Conservation (phyloP, 2,329 filamentous ascomycete species). For the Colletotrichum melonis region DNA sequence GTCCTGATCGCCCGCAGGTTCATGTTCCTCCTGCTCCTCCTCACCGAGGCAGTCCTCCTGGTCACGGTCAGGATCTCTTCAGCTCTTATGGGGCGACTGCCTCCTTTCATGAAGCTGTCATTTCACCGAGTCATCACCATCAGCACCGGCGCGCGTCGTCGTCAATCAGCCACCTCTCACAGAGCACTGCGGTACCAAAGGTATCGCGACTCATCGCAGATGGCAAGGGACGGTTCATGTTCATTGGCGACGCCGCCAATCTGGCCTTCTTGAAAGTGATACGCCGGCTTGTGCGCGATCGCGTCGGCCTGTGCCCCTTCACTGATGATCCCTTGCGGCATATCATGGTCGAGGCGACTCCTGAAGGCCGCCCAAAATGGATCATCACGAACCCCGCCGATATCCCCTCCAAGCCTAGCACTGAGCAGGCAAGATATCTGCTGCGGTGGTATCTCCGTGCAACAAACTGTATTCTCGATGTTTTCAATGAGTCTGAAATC, state of each 20-base stretch:
- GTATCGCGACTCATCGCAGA: slow-evolving; percentile 47
- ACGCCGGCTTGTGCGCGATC: slow-evolving; percentile 44
- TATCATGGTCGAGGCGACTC: slow-evolving; percentile 46
- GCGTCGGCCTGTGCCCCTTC: slow-evolving; percentile 45
- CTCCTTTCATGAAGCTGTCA: neutral
- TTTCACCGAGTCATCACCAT: neutral
- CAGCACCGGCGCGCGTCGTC: neutral
- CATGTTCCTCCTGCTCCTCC: neutral
- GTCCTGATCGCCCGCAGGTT: neutral
- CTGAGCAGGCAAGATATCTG: slow-evolving; percentile 42
- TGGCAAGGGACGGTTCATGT: slow-evolving; percentile 47
- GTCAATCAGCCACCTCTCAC: slow-evolving; percentile 22
- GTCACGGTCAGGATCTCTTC: slow-evolving; percentile 6
- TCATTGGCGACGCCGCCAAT: slow-evolving; percentile 50
- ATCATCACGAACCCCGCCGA: slow-evolving; percentile 36
- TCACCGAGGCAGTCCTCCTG: neutral
- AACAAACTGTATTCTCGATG: slow-evolving; percentile 42
- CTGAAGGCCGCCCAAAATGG: slow-evolving; percentile 43
- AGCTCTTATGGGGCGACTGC: neutral
- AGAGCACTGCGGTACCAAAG: slow-evolving; percentile 36
- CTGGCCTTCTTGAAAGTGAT: slow-evolving; percentile 48
- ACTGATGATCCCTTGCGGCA: slow-evolving; percentile 48
- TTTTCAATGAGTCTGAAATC: slow-evolving; percentile 47
- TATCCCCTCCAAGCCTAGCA: slow-evolving; percentile 37
- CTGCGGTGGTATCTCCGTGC: slow-evolving; percentile 45